Evolutionary conservation across 2,329 filamentous ascomycete genomes (phyloP).

Genomic region (Verticillium zaregamsianum): DNA sequence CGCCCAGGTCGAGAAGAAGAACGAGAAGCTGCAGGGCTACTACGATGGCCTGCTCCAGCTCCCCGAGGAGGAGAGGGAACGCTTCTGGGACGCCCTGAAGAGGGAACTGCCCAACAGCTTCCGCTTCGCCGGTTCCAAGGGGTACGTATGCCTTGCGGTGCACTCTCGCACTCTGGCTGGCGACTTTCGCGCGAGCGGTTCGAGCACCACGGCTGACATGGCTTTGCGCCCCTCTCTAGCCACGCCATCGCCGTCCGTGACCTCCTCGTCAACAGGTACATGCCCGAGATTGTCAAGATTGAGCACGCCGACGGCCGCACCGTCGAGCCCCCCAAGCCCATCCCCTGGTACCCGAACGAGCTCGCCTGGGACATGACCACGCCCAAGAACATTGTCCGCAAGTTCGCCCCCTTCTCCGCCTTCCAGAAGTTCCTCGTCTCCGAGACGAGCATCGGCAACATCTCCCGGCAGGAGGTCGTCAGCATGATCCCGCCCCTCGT

Average conservation of each 20-base stretch:
- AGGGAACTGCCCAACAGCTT: slow-evolving; percentile 95
- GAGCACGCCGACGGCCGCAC: slow-evolving; percentile 74
- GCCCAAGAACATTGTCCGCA: slow-evolving; percentile 90
- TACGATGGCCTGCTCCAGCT: slow-evolving; percentile 78
- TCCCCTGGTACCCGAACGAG: slow-evolving; percentile 91
- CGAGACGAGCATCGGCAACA: slow-evolving; percentile 95
- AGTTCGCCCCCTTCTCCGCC: slow-evolving; percentile 87
- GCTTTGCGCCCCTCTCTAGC: slow-evolving; percentile 32
- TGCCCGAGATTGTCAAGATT: slow-evolving; percentile 84
- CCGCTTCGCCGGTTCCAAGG: slow-evolving; percentile 92
- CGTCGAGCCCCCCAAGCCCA: slow-evolving; percentile 76
- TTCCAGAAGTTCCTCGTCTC: slow-evolving; percentile 98
- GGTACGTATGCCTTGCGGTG: slow-evolving; percentile 41
- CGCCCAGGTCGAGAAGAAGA: slow-evolving; percentile 67
- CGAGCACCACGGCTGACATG: slow-evolving; percentile 5
- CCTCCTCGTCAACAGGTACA: slow-evolving; percentile 81
- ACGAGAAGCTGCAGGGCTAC: slow-evolving; percentile 80
- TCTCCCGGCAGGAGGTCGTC: slow-evolving; percentile 94
- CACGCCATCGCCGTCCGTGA: slow-evolving; percentile 92
- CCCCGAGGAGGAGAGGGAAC: slow-evolving; percentile 69
- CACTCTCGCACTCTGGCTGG: too few species aligned
- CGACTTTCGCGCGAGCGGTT: too few species aligned
- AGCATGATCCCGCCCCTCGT: slow-evolving; percentile 98
- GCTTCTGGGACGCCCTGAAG: slow-evolving; percentile 80
- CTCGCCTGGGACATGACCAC: slow-evolving; percentile 98